phyloP scores from a whole-genome alignment of 768 basidiomycete species.

The Tremella yokohamensis region DNA sequence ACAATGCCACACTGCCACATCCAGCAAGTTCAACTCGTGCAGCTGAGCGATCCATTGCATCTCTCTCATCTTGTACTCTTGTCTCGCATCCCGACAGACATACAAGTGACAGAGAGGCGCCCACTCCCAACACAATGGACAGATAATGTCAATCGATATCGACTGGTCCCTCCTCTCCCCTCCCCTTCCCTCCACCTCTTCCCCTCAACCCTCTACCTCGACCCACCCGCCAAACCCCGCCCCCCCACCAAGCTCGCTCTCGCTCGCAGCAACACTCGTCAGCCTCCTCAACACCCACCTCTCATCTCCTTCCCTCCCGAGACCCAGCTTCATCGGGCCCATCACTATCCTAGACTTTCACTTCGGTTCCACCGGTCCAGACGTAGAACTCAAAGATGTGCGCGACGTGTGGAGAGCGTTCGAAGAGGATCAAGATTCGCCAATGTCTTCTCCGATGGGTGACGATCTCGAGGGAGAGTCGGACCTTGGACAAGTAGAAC shows the following conservation, averaged over 20 bases:
- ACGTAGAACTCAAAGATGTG: slow-evolving; percentile 84
- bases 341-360: slow-evolving; percentile 79
- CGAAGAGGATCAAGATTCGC: slow-evolving; percentile 56
- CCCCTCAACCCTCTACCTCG: slow-evolving; percentile 63
- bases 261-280: slow-evolving; percentile 65
- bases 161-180: slow-evolving; percentile 83
- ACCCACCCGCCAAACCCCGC: slow-evolving; percentile 74
- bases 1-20: no score
- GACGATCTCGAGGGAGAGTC: slow-evolving; percentile 58
- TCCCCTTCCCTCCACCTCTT: slow-evolving; percentile 54
- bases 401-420: slow-evolving; percentile 94
- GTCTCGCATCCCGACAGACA: no score
- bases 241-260: slow-evolving; percentile 53
- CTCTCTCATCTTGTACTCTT: no score
- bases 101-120: no score
- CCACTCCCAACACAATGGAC: background rate
- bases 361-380: slow-evolving; percentile 77
- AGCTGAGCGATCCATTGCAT: no score
- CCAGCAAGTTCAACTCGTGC: no score
- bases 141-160: slow-evolving; percentile 86
- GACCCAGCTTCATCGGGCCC: slow-evolving; percentile 95
- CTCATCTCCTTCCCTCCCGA: slow-evolving; percentile 55
- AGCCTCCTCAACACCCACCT: slow-evolving; percentile 77
- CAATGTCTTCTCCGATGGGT: slow-evolving; percentile 48
- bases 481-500: slow-evolving; percentile 52